Evolutionary conservation across 2,329 filamentous ascomycete genomes (phyloP), one percentile per base, ranked within the genome.

Genomic region (Rutstroemia sp.): DNA sequence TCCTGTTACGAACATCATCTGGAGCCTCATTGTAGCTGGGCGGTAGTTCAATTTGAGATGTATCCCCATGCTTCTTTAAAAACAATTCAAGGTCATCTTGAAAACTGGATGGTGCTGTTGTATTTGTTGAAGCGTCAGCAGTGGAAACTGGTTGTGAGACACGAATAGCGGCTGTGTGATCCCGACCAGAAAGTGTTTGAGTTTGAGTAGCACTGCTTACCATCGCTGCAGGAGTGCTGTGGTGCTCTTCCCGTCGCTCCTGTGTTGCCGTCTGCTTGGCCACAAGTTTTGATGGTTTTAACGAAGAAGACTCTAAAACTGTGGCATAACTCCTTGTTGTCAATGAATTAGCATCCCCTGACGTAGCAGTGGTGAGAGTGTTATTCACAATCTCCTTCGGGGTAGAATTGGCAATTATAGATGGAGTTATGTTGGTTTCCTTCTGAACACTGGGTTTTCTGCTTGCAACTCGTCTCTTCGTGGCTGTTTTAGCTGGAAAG

Each of bases 1-100:
- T 67, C 9, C 66, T 65, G 48, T 71, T 67, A 7, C 79, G 72
- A 37, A 69, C 65, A 19, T 77, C 72, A 16, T 70, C 67, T 23
- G 70, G 54, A n/a, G 57, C 60, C 10, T 66, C 58, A 55, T 52
- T 38, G 12, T 56, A 56, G 14, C 38, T 38, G 6, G 47, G 19
- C 4, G 53, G 27, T 7, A 56, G 12, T 18, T 5, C 34, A 38
- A 51, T 16, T 5, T n/a, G 47, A n/a, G 53, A 56, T 21, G 37
- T 16, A 38, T 41, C 12, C n/a, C 27, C 18, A 34, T 45, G 34
- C n/a, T 10, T 51, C 42, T 38, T 27, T 5, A 44, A 5, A 16
- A 56, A 21, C 5, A 45, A 21, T 18, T 55, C 53, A 5, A 55
- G 16, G 42, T 51, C 53, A 4, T 51, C 8, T 16, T 45, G 38